A percentile compares a stretch with the other conserved stretches of the same genome.
Evolutionary conservation across 257 asterid genomes (phyloP).

Genomic region (Lantana camara): DNA sequence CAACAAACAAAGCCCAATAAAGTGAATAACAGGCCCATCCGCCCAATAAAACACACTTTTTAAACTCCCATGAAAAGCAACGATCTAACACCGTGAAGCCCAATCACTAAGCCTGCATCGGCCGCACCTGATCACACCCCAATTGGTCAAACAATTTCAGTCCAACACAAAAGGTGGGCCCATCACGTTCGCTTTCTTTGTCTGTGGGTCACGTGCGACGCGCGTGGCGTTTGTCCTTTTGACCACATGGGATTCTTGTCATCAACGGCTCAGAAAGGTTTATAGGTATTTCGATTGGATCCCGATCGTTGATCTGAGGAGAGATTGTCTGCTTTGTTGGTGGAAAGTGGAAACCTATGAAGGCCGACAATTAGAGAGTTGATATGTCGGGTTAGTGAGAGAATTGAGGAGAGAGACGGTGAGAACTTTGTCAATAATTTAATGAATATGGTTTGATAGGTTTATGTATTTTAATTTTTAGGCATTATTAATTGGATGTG

Average conservation of each 20-base stretch:
- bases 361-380: conserved; percentile 20
- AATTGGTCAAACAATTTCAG: background rate
- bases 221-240: background rate
- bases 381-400: conserved; percentile 22
- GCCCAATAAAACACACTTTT: background rate
- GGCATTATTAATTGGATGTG: background rate
- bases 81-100: conserved; percentile 17
- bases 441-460: background rate
- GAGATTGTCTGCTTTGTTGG: conserved; percentile 35
- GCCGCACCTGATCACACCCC: conserved; percentile 9
- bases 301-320: conserved; percentile 2
- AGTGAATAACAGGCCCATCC: background rate
- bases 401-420: too few species aligned
- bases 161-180: conserved; percentile 13
- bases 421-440: background rate
- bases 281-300: background rate
- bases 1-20: background rate
- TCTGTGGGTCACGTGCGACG: conserved; percentile 21
- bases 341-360: conserved; percentile 28
- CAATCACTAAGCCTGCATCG: background rate
- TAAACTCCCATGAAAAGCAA: background rate
- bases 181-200: background rate
- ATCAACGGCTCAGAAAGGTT: background rate
- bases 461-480: background rate
- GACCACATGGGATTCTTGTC: conserved; percentile 11